phyloP scores from a whole-genome alignment of 441 rosid species.

The Erodium texanum region DNA sequence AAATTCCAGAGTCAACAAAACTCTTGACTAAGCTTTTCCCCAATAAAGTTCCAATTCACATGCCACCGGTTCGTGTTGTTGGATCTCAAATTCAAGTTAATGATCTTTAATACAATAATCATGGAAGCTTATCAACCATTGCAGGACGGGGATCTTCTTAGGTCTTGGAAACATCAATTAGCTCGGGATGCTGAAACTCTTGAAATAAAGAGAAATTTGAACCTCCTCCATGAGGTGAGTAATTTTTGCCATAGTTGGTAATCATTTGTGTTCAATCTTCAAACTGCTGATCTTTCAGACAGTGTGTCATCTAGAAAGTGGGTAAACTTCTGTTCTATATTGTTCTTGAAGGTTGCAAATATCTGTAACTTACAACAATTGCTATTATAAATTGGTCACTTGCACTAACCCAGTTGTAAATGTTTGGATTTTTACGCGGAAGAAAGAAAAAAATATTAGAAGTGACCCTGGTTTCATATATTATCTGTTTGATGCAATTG shows the following conservation, averaged over 20 bases:
- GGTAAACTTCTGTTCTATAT: not conserved
- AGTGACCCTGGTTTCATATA: not conserved
- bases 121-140: slow-evolving; percentile 15
- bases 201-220: slow-evolving; percentile 69
- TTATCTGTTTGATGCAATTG: not conserved
- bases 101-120: not conserved
- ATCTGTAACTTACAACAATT: not conserved
- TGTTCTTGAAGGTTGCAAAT: not conserved
- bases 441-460: not conserved
- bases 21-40: slow-evolving; percentile 88
- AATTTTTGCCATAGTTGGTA: not conserved
- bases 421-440: not conserved
- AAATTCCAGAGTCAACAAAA: slow-evolving; percentile 75
- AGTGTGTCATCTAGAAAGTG: too few species aligned
- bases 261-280: not conserved
- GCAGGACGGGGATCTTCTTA: slow-evolving; percentile 82
- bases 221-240: slow-evolving; percentile 66
- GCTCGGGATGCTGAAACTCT: slow-evolving; percentile 86
- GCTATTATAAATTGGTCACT: not conserved
- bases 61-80: slow-evolving; percentile 69
- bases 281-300: not conserved
- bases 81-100: slow-evolving; percentile 5
- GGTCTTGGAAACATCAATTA: slow-evolving; percentile 91
- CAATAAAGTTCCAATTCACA: slow-evolving; percentile 86
- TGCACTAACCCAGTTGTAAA: not conserved